phyloP scores from a whole-genome alignment of 2,329 filamentous ascomycete species.

The Ophiostoma piceae region DNA sequence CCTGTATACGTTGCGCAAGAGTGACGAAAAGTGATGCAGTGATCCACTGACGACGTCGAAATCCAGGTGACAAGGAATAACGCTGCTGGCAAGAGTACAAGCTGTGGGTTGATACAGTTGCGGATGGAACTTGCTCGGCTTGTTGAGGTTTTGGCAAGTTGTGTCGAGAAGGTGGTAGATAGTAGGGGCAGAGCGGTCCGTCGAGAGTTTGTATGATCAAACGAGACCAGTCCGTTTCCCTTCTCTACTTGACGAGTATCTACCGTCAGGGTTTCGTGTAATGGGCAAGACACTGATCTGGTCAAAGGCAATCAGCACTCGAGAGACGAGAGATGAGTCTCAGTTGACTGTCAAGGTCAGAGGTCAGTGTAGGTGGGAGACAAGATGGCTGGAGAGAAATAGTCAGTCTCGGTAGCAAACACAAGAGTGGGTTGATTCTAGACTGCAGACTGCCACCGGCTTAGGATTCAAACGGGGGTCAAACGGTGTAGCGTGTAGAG shows the following conservation, averaged over 20 bases:
- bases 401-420: constrained; percentile 21
- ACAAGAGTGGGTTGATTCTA: constrained; percentile 21
- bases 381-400: constrained; percentile 19
- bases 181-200: background rate
- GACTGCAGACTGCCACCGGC: constrained; percentile 14
- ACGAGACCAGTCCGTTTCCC: background rate
- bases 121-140: background rate
- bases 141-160: background rate
- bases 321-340: background rate
- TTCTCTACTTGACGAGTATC: background rate
- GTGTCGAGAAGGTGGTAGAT: background rate
- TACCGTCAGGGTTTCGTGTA: background rate
- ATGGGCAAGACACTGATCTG: background rate
- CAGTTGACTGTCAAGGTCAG: background rate
- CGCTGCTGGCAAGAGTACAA: constrained; percentile 15
- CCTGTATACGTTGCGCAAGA: constrained; percentile 19
- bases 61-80: background rate
- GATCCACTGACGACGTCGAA: constrained; percentile 16
- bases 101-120: constrained; percentile 4
- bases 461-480: constrained; percentile 17
- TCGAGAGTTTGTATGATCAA: background rate
- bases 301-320: background rate
- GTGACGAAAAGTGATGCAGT: constrained; percentile 18
- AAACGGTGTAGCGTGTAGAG: background rate
- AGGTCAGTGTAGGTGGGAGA: background rate